Evolutionary conservation across 139 green algal species (phyloP).

Genomic region (Micractinium conductrix): DNA sequence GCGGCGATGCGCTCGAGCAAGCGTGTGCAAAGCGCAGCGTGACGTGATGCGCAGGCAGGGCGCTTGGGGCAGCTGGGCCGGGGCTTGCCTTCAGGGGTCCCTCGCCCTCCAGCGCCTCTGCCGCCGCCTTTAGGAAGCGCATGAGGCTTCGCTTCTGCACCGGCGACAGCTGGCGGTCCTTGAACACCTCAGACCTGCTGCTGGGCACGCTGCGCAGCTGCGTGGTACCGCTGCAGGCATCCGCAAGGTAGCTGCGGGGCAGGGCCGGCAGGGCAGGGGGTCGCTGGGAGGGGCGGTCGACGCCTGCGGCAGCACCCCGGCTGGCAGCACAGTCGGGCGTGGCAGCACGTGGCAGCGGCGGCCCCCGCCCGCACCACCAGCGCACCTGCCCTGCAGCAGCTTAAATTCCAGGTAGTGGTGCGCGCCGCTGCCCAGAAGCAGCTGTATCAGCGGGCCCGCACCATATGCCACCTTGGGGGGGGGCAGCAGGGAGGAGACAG

Average conservation of each 20-base stretch:
- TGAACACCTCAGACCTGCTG: conserved; percentile 83
- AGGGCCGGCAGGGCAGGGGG: too few relatives aligned
- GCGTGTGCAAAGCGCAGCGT: too few relatives aligned
- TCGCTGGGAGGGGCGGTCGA: too few relatives aligned
- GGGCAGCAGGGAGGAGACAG: too few relatives aligned
- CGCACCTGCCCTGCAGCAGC: conserved; percentile 68
- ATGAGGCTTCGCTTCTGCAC: conserved; percentile 83
- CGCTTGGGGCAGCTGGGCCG: too few relatives aligned
- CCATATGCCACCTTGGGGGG: conserved; percentile 79
- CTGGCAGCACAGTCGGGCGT: too few relatives aligned
- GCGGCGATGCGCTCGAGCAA: background rate
- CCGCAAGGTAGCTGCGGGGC: conserved; percentile 18
- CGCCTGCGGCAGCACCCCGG: too few relatives aligned
- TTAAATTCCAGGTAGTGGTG: conserved; percentile 94
- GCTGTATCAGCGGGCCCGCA: conserved; percentile 73
- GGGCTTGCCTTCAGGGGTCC: conserved; percentile 13
- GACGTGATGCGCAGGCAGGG: too few relatives aligned
- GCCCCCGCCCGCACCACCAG: too few relatives aligned
- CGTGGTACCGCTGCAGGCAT: background rate
- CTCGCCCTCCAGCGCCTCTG: conserved; percentile 21
- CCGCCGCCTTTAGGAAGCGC: conserved; percentile 67
- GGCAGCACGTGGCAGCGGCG: too few relatives aligned
- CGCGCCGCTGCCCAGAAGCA: conserved; percentile 71
- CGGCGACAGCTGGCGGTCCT: conserved; percentile 61
- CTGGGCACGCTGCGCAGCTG: conserved; percentile 62